phyloP scores from a whole-genome alignment of 192 early-diverging fungal species.

The Rhizophagus prolifer region DNA sequence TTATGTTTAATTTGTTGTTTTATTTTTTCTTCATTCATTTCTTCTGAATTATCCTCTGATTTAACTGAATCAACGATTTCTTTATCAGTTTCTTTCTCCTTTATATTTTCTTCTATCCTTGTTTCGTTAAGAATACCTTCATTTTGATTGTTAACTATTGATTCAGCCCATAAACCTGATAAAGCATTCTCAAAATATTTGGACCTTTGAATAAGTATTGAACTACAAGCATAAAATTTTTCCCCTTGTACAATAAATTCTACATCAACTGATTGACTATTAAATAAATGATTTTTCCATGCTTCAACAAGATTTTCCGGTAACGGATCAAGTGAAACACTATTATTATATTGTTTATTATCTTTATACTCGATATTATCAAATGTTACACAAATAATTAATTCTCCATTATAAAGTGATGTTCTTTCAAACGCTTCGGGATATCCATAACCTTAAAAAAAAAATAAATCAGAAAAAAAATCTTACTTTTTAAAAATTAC shows the following conservation, averaged over 20 bases:
- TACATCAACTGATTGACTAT: neutral
- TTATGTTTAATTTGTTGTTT: constrained; percentile 8
- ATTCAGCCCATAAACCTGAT: constrained; percentile 6
- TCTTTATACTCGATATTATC: neutral
- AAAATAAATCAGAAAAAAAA: neutral
- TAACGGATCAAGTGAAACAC: neutral
- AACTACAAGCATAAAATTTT: constrained; percentile 4
- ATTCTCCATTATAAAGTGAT: neutral
- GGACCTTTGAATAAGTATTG: neutral
- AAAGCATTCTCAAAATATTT: constrained; percentile 18
- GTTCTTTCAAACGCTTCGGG: neutral
- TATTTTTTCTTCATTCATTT: neutral
- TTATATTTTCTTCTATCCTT: neutral
- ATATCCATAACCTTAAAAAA: neutral
- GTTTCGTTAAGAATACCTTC: neutral
- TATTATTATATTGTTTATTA: constrained; percentile 1
- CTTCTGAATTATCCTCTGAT: neutral
- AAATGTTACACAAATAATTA: neutral
- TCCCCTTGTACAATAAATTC: neutral
- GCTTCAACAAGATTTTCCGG: neutral
- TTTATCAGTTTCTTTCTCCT: neutral
- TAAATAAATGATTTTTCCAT: constrained; percentile 1
- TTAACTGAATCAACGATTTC: neutral
- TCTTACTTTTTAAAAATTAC: no score
- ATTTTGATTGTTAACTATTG: neutral